Evolutionary conservation across 1,139 yeast species (phyloP).

Genomic region (Blastobotrys petasosporus): DNA sequence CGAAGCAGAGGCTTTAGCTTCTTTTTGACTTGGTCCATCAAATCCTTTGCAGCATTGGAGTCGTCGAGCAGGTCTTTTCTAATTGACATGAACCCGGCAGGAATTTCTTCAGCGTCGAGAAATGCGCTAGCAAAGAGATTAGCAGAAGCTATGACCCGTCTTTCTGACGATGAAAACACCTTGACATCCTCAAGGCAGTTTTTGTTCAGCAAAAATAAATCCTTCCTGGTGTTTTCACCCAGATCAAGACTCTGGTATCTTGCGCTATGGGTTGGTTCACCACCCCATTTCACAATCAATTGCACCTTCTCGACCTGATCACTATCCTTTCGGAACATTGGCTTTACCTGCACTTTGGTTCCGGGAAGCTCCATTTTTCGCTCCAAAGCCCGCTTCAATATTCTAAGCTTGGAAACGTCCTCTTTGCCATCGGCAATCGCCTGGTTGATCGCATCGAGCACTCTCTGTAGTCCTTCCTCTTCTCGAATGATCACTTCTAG

Average conservation of each 20-base stretch:
- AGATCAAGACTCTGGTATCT: conserved; percentile 89
- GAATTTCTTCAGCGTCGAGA: conserved; percentile 64
- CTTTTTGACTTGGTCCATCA: conserved; percentile 97
- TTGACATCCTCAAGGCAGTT: conserved; percentile 79
- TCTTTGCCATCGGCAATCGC: conserved; percentile 78
- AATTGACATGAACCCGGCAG: conserved; percentile 73
- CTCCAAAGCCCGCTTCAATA: conserved; percentile 75
- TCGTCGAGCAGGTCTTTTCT: conserved; percentile 92
- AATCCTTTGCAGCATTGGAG: conserved; percentile 95
- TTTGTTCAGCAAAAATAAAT: conserved; percentile 76
- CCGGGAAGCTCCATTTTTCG: conserved; percentile 91
- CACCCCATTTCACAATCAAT: conserved; percentile 96
- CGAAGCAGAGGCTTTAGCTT: conserved; percentile 88
- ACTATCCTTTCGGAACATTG: conserved; percentile 51
- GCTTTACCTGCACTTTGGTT: conserved; percentile 92
- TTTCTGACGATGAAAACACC: conserved; percentile 86
- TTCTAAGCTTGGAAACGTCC: conserved; percentile 68
- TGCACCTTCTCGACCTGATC: conserved; percentile 88
- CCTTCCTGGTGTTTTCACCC: conserved; percentile 94
- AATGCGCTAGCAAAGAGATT: conserved; percentile 81
- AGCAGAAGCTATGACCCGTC: conserved; percentile 91
- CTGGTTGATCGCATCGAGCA: conserved; percentile 72
- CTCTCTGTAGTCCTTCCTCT: conserved; percentile 77
- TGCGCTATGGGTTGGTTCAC: conserved; percentile 98
- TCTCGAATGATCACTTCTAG: conserved; percentile 95